Conservation (phyloP, 176 grass and related monocot genomes). For the Oryza meridionalis region DNA sequence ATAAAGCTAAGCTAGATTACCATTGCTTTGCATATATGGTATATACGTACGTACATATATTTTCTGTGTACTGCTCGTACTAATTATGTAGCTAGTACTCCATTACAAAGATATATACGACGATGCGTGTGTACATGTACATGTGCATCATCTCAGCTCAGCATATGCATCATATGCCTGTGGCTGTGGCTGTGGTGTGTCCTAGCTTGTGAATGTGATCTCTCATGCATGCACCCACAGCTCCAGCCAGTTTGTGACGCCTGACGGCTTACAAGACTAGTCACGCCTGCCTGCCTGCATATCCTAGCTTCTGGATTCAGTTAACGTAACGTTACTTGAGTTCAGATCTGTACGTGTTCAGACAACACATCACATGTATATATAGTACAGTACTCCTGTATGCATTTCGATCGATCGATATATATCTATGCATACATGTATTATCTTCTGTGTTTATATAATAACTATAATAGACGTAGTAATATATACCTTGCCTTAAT, state of each 20-base stretch:
- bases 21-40: too few relatives aligned
- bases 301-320: background rate
- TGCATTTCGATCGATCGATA: slow-evolving; percentile 7
- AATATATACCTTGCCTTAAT: background rate
- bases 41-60: background rate
- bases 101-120: background rate
- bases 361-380: slow-evolving; percentile 25
- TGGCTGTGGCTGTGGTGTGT: background rate
- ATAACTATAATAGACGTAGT: too few relatives aligned
- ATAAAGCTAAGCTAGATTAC: too few relatives aligned
- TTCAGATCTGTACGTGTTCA: slow-evolving; percentile 27
- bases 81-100: background rate
- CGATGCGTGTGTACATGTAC: background rate
- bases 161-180: background rate
- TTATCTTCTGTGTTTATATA: too few relatives aligned
- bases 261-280: slow-evolving; percentile 50
- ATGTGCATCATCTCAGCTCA: background rate
- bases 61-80: background rate
- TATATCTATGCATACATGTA: background rate
- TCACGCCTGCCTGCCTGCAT: background rate
- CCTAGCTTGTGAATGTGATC: background rate
- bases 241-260: slow-evolving; percentile 68
- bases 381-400: background rate
- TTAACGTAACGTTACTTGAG: background rate
- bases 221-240: slow-evolving; percentile 24